Evolutionary conservation across 2,329 filamentous ascomycete species (phyloP), one percentile per base, ranked within the genome.

Genomic region (Gremmenia infestans): DNA sequence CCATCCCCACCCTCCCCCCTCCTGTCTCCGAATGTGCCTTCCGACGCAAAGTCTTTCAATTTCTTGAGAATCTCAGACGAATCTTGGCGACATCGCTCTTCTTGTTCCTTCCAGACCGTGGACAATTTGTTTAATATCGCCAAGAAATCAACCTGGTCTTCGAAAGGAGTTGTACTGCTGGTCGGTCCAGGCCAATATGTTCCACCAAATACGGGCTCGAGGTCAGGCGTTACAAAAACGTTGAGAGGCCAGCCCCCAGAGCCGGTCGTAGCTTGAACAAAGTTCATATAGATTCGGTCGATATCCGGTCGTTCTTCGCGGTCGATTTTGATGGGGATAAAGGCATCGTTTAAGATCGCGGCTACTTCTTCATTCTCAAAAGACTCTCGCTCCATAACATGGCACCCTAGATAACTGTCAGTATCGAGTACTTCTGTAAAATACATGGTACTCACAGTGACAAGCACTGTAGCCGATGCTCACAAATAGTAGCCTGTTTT

Each of bases 221-320:
- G 80, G 63, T 96, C 87, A 0, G 94, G 91, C 0, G 94, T 99
- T 32, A 97, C 80, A 70, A 99, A 97, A n/a, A 96, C 86, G 68
- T 97, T 97, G 58, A 97, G 75, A 1, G 94, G 94, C 92, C 94
- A 97, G 40, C 94, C 94, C 9, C 91, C 93, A 1, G 83, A 87
- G 19, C 89, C 91, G 56, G 88, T 96, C 11, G 94, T 93, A 1
- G 93, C 93, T 71, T 97, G 91, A 42, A 96, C 87, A 72, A 96
- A 99, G 75, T 96, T 96, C 91, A 97, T 97, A 72, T 97, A 97
- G 62, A 97, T 92, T 59, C 89, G 86, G 69, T 99, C 94, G 61
- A 97, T 85, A 69, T 97, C 92, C 8, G 93, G 93, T 25, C 93
- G 85, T 73, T 96, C 91, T 73, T 99, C 94, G 58, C 92, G 85